These are phyloP conservation scores for Sclerotinia nivalis DNA, from an alignment of 2,329 filamentous ascomycete genomes.

Conservation along the genomic window DNA sequence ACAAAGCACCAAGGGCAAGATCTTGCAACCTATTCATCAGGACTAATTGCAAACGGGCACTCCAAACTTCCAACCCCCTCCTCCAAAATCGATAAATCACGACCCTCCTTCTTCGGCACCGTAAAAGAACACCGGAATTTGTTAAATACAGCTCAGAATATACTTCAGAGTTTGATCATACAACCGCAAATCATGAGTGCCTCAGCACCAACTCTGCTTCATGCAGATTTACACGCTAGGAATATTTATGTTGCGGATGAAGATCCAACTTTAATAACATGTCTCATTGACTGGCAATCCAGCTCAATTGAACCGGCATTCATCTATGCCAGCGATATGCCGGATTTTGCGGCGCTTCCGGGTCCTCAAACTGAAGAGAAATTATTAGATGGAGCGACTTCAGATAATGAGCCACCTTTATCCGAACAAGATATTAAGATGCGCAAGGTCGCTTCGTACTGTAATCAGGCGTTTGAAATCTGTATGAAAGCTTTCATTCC, in stretches of 20 bases:
- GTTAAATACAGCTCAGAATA: constrained; percentile 38
- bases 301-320: constrained; percentile 42
- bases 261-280: constrained; percentile 43
- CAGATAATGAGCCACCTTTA: not conserved
- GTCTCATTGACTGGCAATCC: constrained; percentile 48
- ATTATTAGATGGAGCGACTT: not conserved
- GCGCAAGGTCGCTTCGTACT: not conserved
- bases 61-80: constrained; percentile 24
- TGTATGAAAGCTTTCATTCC: constrained; percentile 39
- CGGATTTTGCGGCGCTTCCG: not conserved
- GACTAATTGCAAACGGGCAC: constrained; percentile 20
- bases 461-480: not conserved
- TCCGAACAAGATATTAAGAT: not conserved
- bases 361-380: not conserved
- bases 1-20: not conserved
- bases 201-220: constrained; percentile 40
- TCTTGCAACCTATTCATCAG: not conserved
- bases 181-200: constrained; percentile 32
- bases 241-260: constrained; percentile 48
- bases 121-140: constrained; percentile 35
- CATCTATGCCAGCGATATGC: not conserved
- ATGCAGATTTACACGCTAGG: constrained; percentile 46
- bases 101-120: constrained; percentile 25
- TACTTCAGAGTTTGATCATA: constrained; percentile 34
- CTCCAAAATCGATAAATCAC: constrained; percentile 19